Evolutionary conservation across 768 basidiomycete genomes (phyloP).

Genomic region (Xerocomellus amylosporus): DNA sequence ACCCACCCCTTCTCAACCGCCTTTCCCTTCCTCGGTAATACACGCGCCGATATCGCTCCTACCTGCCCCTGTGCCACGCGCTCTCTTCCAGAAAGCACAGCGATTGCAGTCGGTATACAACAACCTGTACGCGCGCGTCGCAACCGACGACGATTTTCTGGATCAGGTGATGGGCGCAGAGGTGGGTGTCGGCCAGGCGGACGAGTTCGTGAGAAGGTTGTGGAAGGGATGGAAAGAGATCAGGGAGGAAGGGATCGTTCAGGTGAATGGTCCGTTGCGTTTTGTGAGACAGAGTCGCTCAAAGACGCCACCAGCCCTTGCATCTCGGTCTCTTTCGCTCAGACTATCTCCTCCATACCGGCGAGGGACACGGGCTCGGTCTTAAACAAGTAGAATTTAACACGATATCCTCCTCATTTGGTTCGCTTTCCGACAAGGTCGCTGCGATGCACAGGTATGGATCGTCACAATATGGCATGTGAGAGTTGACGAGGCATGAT

Average conservation of each 20-base stretch:
- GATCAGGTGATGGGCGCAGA: slow-evolving; percentile 82
- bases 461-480: not conserved
- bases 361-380: slow-evolving; percentile 31
- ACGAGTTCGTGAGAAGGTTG: slow-evolving; percentile 80
- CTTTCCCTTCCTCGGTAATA: slow-evolving; percentile 67
- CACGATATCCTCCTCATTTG: slow-evolving; percentile 92
- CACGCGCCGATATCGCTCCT: slow-evolving; percentile 89
- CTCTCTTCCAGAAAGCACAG: slow-evolving; percentile 62
- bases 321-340: slow-evolving; percentile 92
- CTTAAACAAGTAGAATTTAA: slow-evolving; percentile 99
- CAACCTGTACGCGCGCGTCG: slow-evolving; percentile 78
- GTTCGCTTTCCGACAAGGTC: slow-evolving; percentile 64
- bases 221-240: slow-evolving; percentile 86
- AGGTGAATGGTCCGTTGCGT: slow-evolving; percentile 37
- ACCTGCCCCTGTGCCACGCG: slow-evolving; percentile 81
- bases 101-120: slow-evolving; percentile 78
- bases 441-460: slow-evolving; percentile 81
- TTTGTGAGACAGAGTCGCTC: slow-evolving; percentile 1
- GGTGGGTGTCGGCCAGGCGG: slow-evolving; percentile 73
- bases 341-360: slow-evolving; percentile 84
- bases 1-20: slow-evolving; percentile 40
- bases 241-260: slow-evolving; percentile 57
- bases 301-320: slow-evolving; percentile 49
- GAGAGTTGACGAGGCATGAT: not conserved
- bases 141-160: slow-evolving; percentile 75